These are phyloP conservation scores for Aspergillus tanneri DNA, from an alignment of 2,329 filamentous ascomycete genomes.

Conservation along the genomic window DNA sequence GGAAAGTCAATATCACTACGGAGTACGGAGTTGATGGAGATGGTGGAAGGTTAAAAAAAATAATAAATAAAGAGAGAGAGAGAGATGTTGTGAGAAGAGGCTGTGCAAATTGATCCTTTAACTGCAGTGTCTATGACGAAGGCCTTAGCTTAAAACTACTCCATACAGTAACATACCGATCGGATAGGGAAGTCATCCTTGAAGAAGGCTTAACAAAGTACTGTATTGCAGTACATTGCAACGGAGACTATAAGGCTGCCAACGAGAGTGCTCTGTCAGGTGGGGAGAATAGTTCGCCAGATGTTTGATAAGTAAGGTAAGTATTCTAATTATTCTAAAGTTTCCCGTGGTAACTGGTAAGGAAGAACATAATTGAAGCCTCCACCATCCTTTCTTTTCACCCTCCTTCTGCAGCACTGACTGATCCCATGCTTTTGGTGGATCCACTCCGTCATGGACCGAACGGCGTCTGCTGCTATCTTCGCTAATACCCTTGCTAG, in stretches of 20 bases:
- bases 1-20: background rate
- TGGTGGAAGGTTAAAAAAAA: background rate
- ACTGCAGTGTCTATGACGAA: background rate
- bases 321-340: background rate
- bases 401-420: constrained; percentile 11
- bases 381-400: constrained; percentile 4
- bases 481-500: constrained; percentile 14
- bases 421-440: constrained; percentile 12
- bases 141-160: background rate
- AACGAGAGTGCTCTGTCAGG: no score
- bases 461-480: constrained; percentile 19
- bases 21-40: background rate
- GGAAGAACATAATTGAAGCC: background rate
- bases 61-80: background rate
- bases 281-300: no score
- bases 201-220: background rate
- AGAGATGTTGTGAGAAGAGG: background rate
- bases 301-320: no score
- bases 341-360: no score
- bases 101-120: background rate
- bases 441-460: constrained; percentile 22
- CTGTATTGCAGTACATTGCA: background rate
- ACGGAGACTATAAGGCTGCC: no score
- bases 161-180: background rate
- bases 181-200: background rate